A percentile compares a stretch with the other conserved stretches of the same genome.
These are phyloP conservation scores for Suillus ampliporus DNA, from an alignment of 768 basidiomycete species.

Conservation along the genomic window DNA sequence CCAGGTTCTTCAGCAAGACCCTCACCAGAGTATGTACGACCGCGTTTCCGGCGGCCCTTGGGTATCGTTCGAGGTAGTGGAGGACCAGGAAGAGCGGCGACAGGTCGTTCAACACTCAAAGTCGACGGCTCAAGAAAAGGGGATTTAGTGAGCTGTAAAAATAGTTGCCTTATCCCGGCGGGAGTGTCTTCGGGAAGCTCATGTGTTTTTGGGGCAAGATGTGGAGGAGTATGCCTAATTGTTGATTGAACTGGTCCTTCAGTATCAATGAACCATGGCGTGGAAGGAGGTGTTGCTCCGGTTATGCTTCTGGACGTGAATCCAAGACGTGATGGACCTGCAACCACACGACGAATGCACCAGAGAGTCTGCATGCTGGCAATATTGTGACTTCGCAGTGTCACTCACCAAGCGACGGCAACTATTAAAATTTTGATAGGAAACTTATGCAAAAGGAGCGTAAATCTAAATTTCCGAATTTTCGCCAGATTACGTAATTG, in stretches of 20 bases:
- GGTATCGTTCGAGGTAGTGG: slow-evolving; percentile 60
- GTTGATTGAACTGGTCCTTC: slow-evolving; percentile 27
- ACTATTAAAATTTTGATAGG: too few relatives aligned
- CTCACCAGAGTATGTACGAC: slow-evolving; percentile 71
- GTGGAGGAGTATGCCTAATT: slow-evolving; percentile 27
- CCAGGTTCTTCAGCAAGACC: slow-evolving; percentile 55
- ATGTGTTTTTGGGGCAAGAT: slow-evolving; percentile 33
- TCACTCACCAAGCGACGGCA: too few relatives aligned
- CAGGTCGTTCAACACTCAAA: slow-evolving; percentile 59
- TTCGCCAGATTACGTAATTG: too few relatives aligned
- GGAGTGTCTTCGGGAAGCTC: slow-evolving; percentile 59
- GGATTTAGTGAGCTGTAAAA: slow-evolving; percentile 59
- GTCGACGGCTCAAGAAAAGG: slow-evolving; percentile 72
- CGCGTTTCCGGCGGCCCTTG: slow-evolving; percentile 68
- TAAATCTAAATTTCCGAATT: too few relatives aligned
- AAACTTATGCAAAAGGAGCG: too few relatives aligned
- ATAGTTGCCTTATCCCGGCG: slow-evolving; percentile 55
- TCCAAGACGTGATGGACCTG: background rate
- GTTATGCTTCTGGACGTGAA: slow-evolving; percentile 5
- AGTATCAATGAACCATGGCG: slow-evolving; percentile 75
- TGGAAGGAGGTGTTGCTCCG: slow-evolving; percentile 11
- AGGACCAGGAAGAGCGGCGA: slow-evolving; percentile 58
- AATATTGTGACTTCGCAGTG: background rate
- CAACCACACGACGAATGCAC: background rate
- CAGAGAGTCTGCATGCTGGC: slow-evolving; percentile 29